Conservation (phyloP, 257 asterid genomes). For the Eucommia ulmoides region DNA sequence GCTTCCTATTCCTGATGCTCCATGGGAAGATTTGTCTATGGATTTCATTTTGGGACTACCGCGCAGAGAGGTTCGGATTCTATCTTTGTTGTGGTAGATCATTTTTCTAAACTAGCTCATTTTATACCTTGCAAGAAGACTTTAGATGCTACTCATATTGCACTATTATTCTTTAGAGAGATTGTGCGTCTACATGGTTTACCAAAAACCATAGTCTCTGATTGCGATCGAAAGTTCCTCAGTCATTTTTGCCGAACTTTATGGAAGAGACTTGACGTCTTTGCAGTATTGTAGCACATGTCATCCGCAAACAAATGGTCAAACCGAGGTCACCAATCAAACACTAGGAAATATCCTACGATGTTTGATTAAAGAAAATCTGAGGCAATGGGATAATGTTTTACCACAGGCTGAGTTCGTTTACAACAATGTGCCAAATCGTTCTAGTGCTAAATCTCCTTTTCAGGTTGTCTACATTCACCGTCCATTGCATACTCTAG, state of each 20-base stretch:
- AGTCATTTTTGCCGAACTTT: background rate
- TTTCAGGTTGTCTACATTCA: too few relatives aligned
- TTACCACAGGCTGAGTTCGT: background rate
- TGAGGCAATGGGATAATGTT: background rate
- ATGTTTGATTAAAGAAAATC: background rate
- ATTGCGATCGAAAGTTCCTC: background rate
- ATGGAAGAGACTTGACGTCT: too few relatives aligned
- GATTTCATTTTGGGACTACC: background rate
- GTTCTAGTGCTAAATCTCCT: background rate
- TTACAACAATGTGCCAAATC: background rate
- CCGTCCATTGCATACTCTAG: too few relatives aligned
- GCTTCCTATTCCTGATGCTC: background rate
- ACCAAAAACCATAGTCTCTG: background rate
- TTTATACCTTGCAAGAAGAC: too few relatives aligned
- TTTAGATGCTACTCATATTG: too few relatives aligned
- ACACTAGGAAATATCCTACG: background rate
- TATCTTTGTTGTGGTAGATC: background rate
- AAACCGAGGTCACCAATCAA: too few relatives aligned
- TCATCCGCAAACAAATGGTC: background rate
- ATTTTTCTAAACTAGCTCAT: background rate
- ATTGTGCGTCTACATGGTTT: too few relatives aligned
- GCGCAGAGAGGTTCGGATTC: background rate
- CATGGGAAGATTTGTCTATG: background rate
- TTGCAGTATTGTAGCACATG: background rate
- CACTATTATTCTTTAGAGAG: too few relatives aligned